Evolutionary conservation across 2,329 filamentous ascomycete genomes (phyloP).

Genomic region (Aspergillus uvarum): DNA sequence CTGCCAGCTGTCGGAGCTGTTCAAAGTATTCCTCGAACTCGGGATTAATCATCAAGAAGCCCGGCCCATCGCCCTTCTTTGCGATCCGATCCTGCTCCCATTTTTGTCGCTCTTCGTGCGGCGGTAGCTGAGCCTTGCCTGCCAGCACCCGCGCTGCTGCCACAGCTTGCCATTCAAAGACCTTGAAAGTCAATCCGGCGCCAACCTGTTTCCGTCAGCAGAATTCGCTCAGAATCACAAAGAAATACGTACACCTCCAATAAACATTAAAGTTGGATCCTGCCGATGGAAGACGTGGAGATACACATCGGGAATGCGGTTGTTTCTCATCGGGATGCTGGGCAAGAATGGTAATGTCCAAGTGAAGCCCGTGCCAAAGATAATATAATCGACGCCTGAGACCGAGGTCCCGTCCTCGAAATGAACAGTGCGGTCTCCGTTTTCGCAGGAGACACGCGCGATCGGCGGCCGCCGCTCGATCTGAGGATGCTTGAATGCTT

Average conservation of each 20-base stretch:
- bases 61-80: slow-evolving; percentile 55
- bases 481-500: slow-evolving; percentile 60
- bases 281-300: slow-evolving; percentile 38
- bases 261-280: slow-evolving; percentile 35
- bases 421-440: slow-evolving; percentile 49
- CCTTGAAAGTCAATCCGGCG: slow-evolving; percentile 60
- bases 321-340: slow-evolving; percentile 40
- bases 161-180: slow-evolving; percentile 69
- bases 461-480: slow-evolving; percentile 34
- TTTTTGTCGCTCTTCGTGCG: slow-evolving; percentile 47
- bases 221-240: neutral
- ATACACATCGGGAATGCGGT: slow-evolving; percentile 37
- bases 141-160: slow-evolving; percentile 59
- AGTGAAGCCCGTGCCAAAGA: slow-evolving; percentile 67
- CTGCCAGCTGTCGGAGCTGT: slow-evolving; percentile 44
- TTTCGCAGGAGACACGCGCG: slow-evolving; percentile 39
- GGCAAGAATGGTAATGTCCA: slow-evolving; percentile 65
- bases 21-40: slow-evolving; percentile 68
- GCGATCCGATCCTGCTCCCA: slow-evolving; percentile 61
- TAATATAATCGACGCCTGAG: slow-evolving; percentile 58
- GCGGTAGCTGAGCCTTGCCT: slow-evolving; percentile 54
- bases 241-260: slow-evolving; percentile 46
- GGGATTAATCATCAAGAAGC: slow-evolving; percentile 59
- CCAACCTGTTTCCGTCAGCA: slow-evolving; percentile 32
- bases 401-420: slow-evolving; percentile 58